A percentile compares a stretch with the other conserved stretches of the same genome.
Conservation (phyloP, 2,329 filamentous ascomycete species). For the Fusarium pilosicola region DNA sequence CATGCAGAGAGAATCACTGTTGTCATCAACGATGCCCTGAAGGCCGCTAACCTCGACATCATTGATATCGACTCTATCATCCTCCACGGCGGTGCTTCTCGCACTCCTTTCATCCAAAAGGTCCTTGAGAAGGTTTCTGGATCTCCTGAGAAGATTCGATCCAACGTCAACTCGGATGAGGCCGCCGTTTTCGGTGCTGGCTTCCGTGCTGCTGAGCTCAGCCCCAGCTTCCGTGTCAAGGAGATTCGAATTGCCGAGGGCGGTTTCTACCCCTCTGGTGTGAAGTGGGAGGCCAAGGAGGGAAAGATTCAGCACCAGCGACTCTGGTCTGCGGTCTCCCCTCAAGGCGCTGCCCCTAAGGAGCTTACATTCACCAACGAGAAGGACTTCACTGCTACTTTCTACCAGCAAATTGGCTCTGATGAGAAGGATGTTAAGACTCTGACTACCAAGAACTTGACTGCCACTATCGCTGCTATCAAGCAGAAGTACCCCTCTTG, state of each 20-base stretch:
- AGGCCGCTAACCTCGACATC: conserved; percentile 76
- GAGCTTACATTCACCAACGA: conserved; percentile 85
- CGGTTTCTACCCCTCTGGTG: conserved; percentile 75
- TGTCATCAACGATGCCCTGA: conserved; percentile 79
- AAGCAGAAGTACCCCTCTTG: conserved; percentile 81
- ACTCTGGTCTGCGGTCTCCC: conserved; percentile 82
- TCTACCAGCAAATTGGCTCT: conserved; percentile 76
- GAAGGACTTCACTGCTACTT: conserved; percentile 81
- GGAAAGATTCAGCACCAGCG: conserved; percentile 80
- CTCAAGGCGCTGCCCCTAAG: conserved; percentile 79
- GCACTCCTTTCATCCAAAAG: conserved; percentile 95
- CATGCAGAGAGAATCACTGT: conserved; percentile 74
- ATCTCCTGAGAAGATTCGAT: conserved; percentile 80
- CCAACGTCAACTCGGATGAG: conserved; percentile 97
- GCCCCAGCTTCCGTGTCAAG: conserved; percentile 96
- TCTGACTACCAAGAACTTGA: conserved; percentile 85
- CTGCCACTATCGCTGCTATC: conserved; percentile 80
- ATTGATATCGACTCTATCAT: conserved; percentile 88
- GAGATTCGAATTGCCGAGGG: conserved; percentile 89
- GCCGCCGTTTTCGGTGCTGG: conserved; percentile 95
- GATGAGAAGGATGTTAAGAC: conserved; percentile 70
- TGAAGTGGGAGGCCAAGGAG: conserved; percentile 77
- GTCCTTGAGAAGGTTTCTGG: conserved; percentile 81
- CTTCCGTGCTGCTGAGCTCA: conserved; percentile 91
- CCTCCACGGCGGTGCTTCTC: conserved; percentile 87